These are phyloP conservation scores for Chaetomiaceae sp. DNA, from an alignment of 2,329 filamentous ascomycete genomes.

Conservation along the genomic window DNA sequence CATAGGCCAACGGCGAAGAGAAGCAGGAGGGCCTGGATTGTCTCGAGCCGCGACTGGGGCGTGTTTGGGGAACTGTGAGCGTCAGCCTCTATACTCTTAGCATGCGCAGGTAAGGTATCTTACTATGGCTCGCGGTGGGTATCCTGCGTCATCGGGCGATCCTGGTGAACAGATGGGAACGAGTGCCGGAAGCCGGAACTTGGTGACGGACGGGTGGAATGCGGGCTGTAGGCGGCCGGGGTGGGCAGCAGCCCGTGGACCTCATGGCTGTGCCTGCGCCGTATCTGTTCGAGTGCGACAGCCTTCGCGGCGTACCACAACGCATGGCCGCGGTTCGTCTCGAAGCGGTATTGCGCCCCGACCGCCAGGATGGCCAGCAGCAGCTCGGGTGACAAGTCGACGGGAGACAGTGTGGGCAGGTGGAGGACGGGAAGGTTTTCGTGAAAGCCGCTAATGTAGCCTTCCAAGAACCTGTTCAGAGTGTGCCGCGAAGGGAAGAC, in stretches of 20 bases:
- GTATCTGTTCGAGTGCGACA: conserved; percentile 55
- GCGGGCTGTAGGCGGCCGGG: conserved; percentile 54
- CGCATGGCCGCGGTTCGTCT: conserved; percentile 54
- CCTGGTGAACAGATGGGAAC: conserved; percentile 54
- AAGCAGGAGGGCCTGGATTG: conserved; percentile 59
- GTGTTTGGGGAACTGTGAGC: conserved; percentile 51
- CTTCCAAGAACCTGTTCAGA: conserved; percentile 63
- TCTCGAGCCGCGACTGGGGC: conserved; percentile 57
- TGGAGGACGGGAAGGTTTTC: conserved; percentile 61
- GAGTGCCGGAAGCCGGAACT: conserved; percentile 55
- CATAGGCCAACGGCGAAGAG: conserved; percentile 58
- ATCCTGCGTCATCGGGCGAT: conserved; percentile 53
- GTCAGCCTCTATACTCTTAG: conserved; percentile 2
- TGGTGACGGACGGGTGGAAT: conserved; percentile 56
- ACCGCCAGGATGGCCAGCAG: conserved; percentile 64
- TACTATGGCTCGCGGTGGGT: conserved; percentile 58
- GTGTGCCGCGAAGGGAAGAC: conserved; percentile 66
- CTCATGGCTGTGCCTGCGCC: conserved; percentile 53
- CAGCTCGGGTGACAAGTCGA: conserved; percentile 63
- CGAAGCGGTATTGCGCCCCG: conserved; percentile 62
- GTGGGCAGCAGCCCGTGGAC: conserved; percentile 54
- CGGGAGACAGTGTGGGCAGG: conserved; percentile 59
- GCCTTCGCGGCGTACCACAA: conserved; percentile 59
- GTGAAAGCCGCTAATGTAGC: conserved; percentile 64
- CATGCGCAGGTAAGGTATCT: conserved; percentile 27